Evolutionary conservation across 345 rosid genomes (phyloP).

Genomic region (Aurinia saxatilis): DNA sequence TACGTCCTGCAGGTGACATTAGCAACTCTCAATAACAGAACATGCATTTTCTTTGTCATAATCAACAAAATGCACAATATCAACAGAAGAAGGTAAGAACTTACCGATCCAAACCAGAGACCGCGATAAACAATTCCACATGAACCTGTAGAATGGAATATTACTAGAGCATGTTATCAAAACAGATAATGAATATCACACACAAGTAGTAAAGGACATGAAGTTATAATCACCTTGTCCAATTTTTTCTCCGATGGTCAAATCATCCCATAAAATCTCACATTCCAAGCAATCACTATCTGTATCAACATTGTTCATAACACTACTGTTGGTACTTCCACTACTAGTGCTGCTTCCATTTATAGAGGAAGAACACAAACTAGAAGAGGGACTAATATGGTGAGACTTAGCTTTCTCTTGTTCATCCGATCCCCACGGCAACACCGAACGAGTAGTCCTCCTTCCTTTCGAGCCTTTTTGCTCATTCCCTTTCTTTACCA

Average conservation of each 20-base stretch:
- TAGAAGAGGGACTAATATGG: constrained; percentile 38
- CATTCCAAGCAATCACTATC: constrained; percentile 74
- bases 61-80: constrained; percentile 19
- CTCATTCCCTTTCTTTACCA: constrained; percentile 81
- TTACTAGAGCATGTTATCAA: neutral
- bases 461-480: constrained; percentile 50
- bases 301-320: constrained; percentile 64
- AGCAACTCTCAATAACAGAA: constrained; percentile 16
- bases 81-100: constrained; percentile 46
- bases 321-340: constrained; percentile 78
- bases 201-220: too few species aligned
- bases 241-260: constrained; percentile 74
- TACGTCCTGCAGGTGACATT: constrained; percentile 70
- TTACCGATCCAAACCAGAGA: constrained; percentile 98
- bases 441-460: constrained; percentile 36
- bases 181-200: neutral
- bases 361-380: constrained; percentile 69
- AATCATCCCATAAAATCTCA: constrained; percentile 91
- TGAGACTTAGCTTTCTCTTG: constrained; percentile 35
- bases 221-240: constrained; percentile 98
- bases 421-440: constrained; percentile 55
- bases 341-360: constrained; percentile 88
- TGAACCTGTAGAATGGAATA: constrained; percentile 57
- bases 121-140: constrained; percentile 97
- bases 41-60: neutral